Percentiles rank a stretch among this genome's conserved stretches.
Conservation (phyloP, 2,329 filamentous ascomycete species). For the Trichoderma sp. region DNA sequence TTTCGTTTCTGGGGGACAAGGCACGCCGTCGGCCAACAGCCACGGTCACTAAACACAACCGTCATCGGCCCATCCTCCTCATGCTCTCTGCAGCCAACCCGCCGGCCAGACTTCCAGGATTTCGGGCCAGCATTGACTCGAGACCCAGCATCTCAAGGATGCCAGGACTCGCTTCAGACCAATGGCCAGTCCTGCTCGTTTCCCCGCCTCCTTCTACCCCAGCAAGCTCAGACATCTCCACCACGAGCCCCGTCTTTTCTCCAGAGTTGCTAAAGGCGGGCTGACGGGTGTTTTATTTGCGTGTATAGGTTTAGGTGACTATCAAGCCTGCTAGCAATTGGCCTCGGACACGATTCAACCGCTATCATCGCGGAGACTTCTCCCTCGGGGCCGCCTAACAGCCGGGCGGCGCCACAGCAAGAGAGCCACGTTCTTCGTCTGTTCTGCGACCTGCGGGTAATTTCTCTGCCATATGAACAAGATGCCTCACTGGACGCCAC, state of each 20-base stretch:
- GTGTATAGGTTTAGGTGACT: not conserved
- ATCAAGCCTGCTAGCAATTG: not conserved
- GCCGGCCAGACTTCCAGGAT: slow-evolving; percentile 12
- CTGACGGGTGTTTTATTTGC: slow-evolving; percentile 2
- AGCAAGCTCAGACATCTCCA: slow-evolving; percentile 12
- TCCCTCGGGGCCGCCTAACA: not conserved
- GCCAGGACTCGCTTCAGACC: slow-evolving; percentile 11
- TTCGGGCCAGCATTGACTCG: slow-evolving; percentile 18
- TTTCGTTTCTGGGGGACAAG: not conserved
- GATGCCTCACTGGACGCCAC: not conserved
- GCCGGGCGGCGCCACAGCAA: not conserved
- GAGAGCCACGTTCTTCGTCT: not conserved
- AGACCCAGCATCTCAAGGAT: slow-evolving; percentile 8
- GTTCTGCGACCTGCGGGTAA: not conserved
- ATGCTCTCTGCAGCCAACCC: not conserved
- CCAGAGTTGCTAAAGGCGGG: slow-evolving; percentile 14
- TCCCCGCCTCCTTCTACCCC: slow-evolving; percentile 18
- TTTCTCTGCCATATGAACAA: not conserved
- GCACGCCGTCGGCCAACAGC: not conserved
- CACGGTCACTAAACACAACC: not conserved
- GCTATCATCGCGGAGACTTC: slow-evolving; percentile 2
- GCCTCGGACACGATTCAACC: not conserved
- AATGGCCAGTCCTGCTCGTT: not conserved
- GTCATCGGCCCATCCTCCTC: slow-evolving; percentile 9
- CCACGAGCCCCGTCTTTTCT: slow-evolving; percentile 15